These are phyloP conservation scores for Chytriomyces hyalinus DNA, from an alignment of 192 early-diverging fungal species.

Conservation along the genomic window DNA sequence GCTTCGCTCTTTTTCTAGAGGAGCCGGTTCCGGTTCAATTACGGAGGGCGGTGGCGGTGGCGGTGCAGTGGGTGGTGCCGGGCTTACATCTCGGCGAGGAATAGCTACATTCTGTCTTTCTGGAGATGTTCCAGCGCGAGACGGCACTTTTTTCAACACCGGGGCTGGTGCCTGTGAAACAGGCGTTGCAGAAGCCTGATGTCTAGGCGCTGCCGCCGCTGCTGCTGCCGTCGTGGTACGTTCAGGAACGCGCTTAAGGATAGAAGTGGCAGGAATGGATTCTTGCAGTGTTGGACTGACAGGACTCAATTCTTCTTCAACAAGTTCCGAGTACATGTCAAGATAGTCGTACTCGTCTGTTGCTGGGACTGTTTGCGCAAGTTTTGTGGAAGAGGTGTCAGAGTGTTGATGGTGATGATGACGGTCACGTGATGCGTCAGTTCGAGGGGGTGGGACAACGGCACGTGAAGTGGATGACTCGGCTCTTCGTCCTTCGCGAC, in stretches of 20 bases:
- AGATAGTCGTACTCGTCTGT: not conserved
- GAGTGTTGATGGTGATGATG: not conserved
- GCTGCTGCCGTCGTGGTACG: not conserved
- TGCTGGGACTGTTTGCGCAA: not conserved
- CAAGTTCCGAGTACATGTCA: not conserved
- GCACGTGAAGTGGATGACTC: not conserved
- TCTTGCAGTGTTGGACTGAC: not conserved
- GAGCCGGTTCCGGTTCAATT: slow-evolving; percentile 30
- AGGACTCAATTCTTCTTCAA: not conserved
- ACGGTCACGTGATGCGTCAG: not conserved
- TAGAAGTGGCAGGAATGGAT: not conserved
- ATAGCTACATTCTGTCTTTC: too few species aligned
- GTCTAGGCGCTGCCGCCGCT: not conserved
- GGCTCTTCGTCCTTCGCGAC: not conserved
- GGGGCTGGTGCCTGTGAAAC: slow-evolving; percentile 30
- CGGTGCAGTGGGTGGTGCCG: slow-evolving; percentile 44
- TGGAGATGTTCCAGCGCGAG: slow-evolving; percentile 22
- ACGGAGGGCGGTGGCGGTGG: slow-evolving; percentile 34
- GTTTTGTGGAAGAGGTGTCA: not conserved
- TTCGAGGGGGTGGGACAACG: not conserved
- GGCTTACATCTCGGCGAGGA: not conserved
- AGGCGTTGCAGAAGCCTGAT: slow-evolving; percentile 2
- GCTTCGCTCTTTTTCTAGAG: not conserved
- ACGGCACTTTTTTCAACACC: slow-evolving; percentile 19
- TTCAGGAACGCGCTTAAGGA: not conserved